phyloP scores from a whole-genome alignment of 306 rosid genomes.

The Inga oerstediana region DNA sequence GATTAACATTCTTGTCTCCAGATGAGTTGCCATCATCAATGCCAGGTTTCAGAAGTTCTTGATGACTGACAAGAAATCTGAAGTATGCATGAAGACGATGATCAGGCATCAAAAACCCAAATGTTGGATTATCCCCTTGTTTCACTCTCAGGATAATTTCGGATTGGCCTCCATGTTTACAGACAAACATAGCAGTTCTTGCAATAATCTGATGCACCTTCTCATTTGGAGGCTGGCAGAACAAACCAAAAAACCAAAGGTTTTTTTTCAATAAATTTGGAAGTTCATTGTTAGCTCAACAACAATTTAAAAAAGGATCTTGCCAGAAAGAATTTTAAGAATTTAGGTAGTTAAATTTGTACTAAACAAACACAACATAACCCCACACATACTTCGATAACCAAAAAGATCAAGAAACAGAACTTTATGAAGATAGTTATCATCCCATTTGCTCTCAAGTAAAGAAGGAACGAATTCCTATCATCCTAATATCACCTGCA shows the following conservation, averaged over 20 bases:
- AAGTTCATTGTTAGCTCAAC: constrained; percentile 27
- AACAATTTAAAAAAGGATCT: constrained; percentile 26
- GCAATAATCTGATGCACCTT: constrained; percentile 87
- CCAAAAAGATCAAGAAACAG: constrained; percentile 70
- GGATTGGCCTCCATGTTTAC: constrained; percentile 80
- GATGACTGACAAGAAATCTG: constrained; percentile 77
- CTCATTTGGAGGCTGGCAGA: constrained; percentile 81
- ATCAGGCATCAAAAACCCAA: constrained; percentile 92
- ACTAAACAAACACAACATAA: constrained; percentile 46
- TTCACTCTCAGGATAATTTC: constrained; percentile 90
- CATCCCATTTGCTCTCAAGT: constrained; percentile 61
- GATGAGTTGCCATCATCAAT: constrained; percentile 43
- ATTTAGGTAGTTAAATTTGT: constrained; percentile 30
- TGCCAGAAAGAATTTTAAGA: constrained; percentile 28
- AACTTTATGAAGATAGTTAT: constrained; percentile 56
- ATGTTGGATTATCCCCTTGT: constrained; percentile 87
- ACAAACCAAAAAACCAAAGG: constrained; percentile 30
- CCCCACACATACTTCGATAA: constrained; percentile 55
- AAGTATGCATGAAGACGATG: constrained; percentile 81
- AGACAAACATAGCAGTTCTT: constrained; percentile 75
- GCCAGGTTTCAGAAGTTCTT: constrained; percentile 60
- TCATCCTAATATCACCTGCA: constrained; percentile 98
- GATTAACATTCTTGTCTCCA: constrained; percentile 49
- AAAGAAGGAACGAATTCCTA: constrained; percentile 62
- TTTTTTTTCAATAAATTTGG: constrained; percentile 37